phyloP scores from a whole-genome alignment of 1,284 basidiomycete species.

The Singerocomus inundabilis region DNA sequence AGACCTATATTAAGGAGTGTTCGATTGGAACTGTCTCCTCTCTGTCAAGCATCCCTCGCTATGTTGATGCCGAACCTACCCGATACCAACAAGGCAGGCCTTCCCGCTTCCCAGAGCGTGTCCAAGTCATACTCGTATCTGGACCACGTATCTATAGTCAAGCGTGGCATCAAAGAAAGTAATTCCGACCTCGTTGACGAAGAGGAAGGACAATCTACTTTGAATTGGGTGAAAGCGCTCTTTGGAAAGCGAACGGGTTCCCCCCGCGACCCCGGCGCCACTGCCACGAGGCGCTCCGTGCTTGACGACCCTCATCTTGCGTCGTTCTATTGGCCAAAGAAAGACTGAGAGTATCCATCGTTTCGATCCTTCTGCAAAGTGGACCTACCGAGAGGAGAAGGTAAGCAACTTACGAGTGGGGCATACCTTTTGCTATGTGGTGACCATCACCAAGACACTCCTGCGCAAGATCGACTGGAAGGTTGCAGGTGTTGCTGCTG shows the following conservation, averaged over 20 bases:
- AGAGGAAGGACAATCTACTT: conserved; percentile 1
- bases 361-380: conserved; percentile 64
- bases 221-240: not conserved
- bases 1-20: too few species aligned
- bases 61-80: not conserved
- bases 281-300: too few species aligned
- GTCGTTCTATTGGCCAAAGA: too few species aligned
- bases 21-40: too few species aligned
- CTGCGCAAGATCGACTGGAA: conserved; percentile 50
- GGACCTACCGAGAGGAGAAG: conserved; percentile 68
- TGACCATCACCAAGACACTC: conserved; percentile 20
- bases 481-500: conserved; percentile 46
- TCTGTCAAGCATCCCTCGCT: not conserved
- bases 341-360: conserved; percentile 60
- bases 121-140: not conserved
- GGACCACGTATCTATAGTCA: not conserved
- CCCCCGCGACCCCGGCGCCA: not conserved
- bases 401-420: conserved; percentile 29
- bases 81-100: not conserved
- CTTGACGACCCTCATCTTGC: too few species aligned
- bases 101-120: not conserved
- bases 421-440: too few species aligned
- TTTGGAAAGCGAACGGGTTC: not conserved
- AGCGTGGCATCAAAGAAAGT: not conserved
- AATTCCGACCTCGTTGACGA: too few species aligned